phyloP scores from a whole-genome alignment of 2,329 filamentous ascomycete species.

The Fusarium falciforme region DNA sequence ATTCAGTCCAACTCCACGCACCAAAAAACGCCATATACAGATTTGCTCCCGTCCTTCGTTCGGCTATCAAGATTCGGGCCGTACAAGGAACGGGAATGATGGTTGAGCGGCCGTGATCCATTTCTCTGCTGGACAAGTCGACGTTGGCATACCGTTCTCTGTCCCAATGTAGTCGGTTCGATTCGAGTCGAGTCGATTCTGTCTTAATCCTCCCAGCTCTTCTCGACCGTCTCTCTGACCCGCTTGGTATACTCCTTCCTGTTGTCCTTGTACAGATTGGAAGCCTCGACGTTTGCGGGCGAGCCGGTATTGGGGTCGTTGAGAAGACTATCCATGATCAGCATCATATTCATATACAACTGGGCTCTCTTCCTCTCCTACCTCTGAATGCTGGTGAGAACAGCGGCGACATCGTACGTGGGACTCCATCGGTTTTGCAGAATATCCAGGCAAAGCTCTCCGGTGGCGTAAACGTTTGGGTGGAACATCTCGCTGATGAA shows the following conservation, averaged over 20 bases:
- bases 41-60: constrained; percentile 14
- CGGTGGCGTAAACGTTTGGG: constrained; percentile 97
- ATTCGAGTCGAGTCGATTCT: background rate
- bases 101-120: constrained; percentile 23
- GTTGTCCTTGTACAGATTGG: constrained; percentile 98
- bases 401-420: constrained; percentile 97
- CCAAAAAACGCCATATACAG: constrained; percentile 47
- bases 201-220: constrained; percentile 93
- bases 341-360: constrained; percentile 10
- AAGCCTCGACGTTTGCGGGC: constrained; percentile 96
- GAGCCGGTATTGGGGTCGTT: constrained; percentile 99
- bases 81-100: constrained; percentile 9
- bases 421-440: constrained; percentile 98
- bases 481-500: constrained; percentile 99
- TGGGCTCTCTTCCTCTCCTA: constrained; percentile 49
- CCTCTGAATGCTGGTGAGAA: constrained; percentile 98
- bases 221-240: constrained; percentile 96
- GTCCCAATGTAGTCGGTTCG: constrained; percentile 8
- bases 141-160: constrained; percentile 38
- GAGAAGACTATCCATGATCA: constrained; percentile 73
- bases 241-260: constrained; percentile 95
- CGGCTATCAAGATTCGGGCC: background rate
- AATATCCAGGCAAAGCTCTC: constrained; percentile 96
- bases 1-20: constrained; percentile 47
- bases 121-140: constrained; percentile 29